Percentiles rank a stretch among this genome's conserved stretches.
Evolutionary conservation across 2,329 filamentous ascomycete genomes (phyloP).

Genomic region (Davidsoniella neocaledoniae): DNA sequence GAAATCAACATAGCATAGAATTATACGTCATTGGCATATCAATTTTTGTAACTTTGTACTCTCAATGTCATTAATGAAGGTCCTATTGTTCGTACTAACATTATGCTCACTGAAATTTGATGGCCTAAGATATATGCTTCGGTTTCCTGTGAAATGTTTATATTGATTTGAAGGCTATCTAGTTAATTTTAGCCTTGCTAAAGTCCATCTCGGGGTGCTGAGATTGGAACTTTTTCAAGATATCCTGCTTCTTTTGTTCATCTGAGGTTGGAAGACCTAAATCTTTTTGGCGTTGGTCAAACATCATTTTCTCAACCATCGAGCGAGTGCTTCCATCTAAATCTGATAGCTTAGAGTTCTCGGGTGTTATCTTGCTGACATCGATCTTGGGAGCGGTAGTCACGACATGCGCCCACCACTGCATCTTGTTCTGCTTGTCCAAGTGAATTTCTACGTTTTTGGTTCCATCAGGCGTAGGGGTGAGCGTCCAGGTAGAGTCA

Average conservation of each 20-base stretch:
- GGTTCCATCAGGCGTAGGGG: slow-evolving; percentile 50
- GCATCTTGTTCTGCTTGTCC: slow-evolving; percentile 91
- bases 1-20: too few relatives aligned
- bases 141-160: too few relatives aligned
- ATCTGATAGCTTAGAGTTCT: slow-evolving; percentile 80
- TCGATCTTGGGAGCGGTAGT: slow-evolving; percentile 81
- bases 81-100: too few relatives aligned
- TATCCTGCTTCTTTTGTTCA: slow-evolving; percentile 86
- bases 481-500: slow-evolving; percentile 89
- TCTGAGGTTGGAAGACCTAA: slow-evolving; percentile 75
- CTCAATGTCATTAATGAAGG: too few relatives aligned
- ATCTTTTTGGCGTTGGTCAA: slow-evolving; percentile 94
- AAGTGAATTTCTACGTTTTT: slow-evolving; percentile 65
- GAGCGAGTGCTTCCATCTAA: slow-evolving; percentile 84
- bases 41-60: too few relatives aligned
- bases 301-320: slow-evolving; percentile 99
- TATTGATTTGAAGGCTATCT: too few relatives aligned
- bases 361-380: slow-evolving; percentile 84
- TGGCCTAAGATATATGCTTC: too few relatives aligned
- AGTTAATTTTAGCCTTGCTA: slow-evolving; percentile 48
- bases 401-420: slow-evolving; percentile 95
- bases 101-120: too few relatives aligned
- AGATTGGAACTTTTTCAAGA: slow-evolving; percentile 81
- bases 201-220: slow-evolving; percentile 63
- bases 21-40: too few relatives aligned